phyloP scores from a whole-genome alignment of 345 rosid genomes.

The Garcia nutans region DNA sequence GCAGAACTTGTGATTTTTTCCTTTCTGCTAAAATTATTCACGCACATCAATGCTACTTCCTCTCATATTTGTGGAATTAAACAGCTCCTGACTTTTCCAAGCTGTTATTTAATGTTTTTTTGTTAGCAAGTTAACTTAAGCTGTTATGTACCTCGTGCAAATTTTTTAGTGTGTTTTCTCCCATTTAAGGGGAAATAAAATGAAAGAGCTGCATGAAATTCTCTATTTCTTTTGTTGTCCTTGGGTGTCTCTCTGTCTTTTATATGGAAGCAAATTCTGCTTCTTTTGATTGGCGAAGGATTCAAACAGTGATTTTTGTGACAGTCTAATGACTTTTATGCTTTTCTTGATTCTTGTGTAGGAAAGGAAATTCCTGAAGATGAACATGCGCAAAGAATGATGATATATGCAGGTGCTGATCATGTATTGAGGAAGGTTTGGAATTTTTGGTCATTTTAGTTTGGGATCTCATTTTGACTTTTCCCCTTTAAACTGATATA shows the following conservation, averaged over 20 bases:
- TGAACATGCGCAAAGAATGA: constrained; percentile 45
- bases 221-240: not conserved
- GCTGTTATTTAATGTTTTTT: not conserved
- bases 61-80: not conserved
- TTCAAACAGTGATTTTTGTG: not conserved
- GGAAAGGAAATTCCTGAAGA: constrained; percentile 72
- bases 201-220: not conserved
- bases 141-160: not conserved
- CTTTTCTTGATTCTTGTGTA: constrained; percentile 27
- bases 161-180: not conserved
- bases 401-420: constrained; percentile 66
- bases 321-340: constrained; percentile 10
- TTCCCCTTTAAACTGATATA: not conserved
- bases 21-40: not conserved
- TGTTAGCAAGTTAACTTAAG: not conserved
- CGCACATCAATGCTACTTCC: too few relatives aligned
- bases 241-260: not conserved
- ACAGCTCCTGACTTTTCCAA: not conserved
- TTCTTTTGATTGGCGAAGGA: not conserved
- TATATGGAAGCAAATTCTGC: not conserved
- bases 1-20: not conserved
- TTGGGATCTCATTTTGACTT: constrained; percentile 8
- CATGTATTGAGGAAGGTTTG: constrained; percentile 80
- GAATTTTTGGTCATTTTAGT: constrained; percentile 17
- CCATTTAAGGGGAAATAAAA: not conserved